Evolutionary conservation across 805 yeast genomes (phyloP), one percentile per base, ranked within the genome.

Genomic region (Clavispora santaluciae): DNA sequence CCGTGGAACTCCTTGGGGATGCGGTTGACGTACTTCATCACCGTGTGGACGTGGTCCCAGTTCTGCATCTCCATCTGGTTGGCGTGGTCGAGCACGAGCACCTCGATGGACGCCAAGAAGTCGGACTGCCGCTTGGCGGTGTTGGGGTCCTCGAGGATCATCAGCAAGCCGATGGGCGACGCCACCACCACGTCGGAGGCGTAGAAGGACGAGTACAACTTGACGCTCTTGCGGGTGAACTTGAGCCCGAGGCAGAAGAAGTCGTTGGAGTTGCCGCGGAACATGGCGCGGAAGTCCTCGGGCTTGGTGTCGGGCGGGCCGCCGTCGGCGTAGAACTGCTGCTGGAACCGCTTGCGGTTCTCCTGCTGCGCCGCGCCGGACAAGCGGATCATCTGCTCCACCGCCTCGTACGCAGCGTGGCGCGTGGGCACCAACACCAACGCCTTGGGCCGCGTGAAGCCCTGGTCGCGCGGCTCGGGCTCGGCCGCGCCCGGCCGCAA

Each of bases 361-460:
- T 90, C 97, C 31, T 83, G 79, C 55, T 86, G 90, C 31, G 77
- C 82, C 24, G 83, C 65, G 0, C 85, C 86, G 3, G 89, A 76
- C 21, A 83, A 63, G 26, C 70, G 63, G 28, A 83, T 78, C 28
- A 93, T 51, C 25, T 76, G 72, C 33, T 75, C 73, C 16, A 90
- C 79, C 13, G 88, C 70, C 43, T 81, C 78, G 56, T 78, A 81
- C 21, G 93, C 88, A 8, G 83, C 66, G 50, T 88, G 76, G 55
- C 96, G 75, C 0, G 96, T 87, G 10, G 99, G 98, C 30, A 87
- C 66, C 20, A 93, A 62, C 5, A 91, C 78, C 41, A 93, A 64
- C 1, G 84, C 89, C 55, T 89, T 90, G 1, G 99, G 95, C 46
- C 98, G 74, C 0, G 96, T 90, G 59, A 88, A 93, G 22, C 99